phyloP scores from a whole-genome alignment of 2,329 filamentous ascomycete genomes.

The Setomelanomma holmii region DNA sequence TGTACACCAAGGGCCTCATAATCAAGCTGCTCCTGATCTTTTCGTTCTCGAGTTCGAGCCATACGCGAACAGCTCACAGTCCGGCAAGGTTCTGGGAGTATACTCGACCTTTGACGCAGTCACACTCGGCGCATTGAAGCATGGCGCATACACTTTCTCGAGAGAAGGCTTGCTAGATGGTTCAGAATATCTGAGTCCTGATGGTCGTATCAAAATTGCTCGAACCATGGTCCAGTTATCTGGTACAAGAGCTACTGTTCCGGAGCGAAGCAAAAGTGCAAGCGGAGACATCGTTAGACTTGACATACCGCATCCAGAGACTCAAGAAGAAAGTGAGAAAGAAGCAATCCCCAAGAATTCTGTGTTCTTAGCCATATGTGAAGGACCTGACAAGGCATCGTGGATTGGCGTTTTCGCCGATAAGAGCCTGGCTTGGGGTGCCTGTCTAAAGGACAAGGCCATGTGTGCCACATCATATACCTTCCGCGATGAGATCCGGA shows the following conservation, averaged over 20 bases:
- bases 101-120: constrained; percentile 29
- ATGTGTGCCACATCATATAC: constrained; percentile 16
- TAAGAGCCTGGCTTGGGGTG: constrained; percentile 30
- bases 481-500: constrained; percentile 21
- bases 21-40: not conserved
- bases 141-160: constrained; percentile 33
- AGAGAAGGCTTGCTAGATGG: constrained; percentile 29
- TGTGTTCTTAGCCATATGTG: constrained; percentile 26
- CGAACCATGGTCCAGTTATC: constrained; percentile 16
- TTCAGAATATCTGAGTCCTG: constrained; percentile 27
- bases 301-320: constrained; percentile 33
- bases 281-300: constrained; percentile 16
- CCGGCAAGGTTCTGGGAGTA: constrained; percentile 28
- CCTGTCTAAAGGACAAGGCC: constrained; percentile 32
- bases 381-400: constrained; percentile 18
- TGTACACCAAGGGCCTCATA: not conserved
- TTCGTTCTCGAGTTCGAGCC: constrained; percentile 30
- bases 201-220: constrained; percentile 31
- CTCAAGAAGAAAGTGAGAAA: not conserved
- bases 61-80: constrained; percentile 27
- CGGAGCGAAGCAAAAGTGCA: constrained; percentile 8
- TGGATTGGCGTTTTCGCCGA: constrained; percentile 26
- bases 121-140: constrained; percentile 22
- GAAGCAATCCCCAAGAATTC: not conserved
- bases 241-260: constrained; percentile 17